Conservation (phyloP, 352 stramenopile genomes). For the Pythium angustatum region DNA sequence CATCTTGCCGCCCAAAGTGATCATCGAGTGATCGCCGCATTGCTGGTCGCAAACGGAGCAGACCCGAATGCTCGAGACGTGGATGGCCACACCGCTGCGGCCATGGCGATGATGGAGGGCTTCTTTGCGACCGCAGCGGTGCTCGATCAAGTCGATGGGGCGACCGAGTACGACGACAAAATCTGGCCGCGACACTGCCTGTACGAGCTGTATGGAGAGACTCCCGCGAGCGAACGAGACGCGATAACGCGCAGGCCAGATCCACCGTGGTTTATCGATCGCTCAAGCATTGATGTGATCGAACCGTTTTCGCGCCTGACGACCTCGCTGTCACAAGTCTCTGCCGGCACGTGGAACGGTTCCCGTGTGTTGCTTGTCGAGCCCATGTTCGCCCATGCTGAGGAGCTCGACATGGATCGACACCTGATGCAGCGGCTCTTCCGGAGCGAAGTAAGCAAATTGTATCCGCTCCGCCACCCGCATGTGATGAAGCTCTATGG, state of each 20-base stretch:
- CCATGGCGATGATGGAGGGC: too few species aligned
- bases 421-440: not conserved
- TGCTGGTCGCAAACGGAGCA: too few species aligned
- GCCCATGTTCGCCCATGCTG: not conserved
- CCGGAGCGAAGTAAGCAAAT: not conserved
- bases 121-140: too few species aligned
- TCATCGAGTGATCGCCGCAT: too few species aligned
- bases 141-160: too few species aligned
- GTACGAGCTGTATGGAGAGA: too few species aligned
- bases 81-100: too few species aligned
- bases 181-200: too few species aligned
- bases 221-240: too few species aligned
- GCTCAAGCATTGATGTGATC: not conserved
- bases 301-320: not conserved
- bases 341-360: not conserved
- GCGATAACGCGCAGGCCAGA: too few species aligned
- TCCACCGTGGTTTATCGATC: slow-evolving; percentile 12
- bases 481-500: slow-evolving; percentile 16
- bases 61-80: too few species aligned
- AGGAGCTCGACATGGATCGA: not conserved
- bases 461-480: slow-evolving; percentile 5
- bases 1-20: not conserved
- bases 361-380: not conserved
- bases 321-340: not conserved
- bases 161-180: too few species aligned